phyloP scores from a whole-genome alignment of 2,329 filamentous ascomycete genomes.

The Ceratocystis colombiana region DNA sequence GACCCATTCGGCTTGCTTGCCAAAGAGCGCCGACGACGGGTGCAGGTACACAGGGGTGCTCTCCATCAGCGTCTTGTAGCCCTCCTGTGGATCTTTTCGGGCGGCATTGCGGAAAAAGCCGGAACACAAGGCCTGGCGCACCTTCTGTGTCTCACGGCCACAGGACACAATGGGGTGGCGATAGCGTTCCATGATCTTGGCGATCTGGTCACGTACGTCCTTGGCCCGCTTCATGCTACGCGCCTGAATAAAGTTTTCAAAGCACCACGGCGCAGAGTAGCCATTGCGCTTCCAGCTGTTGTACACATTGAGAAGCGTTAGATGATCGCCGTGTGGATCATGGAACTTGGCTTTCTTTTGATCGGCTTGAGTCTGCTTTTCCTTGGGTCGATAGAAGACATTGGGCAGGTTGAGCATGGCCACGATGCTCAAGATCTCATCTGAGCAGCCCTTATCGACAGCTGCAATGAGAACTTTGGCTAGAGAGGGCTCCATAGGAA shows the following conservation, averaged over 20 bases:
- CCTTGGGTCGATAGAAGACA: constrained; percentile 91
- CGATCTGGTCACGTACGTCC: constrained; percentile 83
- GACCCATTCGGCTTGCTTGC: constrained; percentile 92
- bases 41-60: constrained; percentile 92
- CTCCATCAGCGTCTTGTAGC: constrained; percentile 95
- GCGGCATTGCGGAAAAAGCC: constrained; percentile 95
- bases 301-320: constrained; percentile 93
- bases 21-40: constrained; percentile 81
- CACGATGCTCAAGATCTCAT: constrained; percentile 89
- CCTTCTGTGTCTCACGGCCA: constrained; percentile 74
- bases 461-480: constrained; percentile 84
- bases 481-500: constrained; percentile 90
- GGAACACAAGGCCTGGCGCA: constrained; percentile 77
- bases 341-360: constrained; percentile 98
- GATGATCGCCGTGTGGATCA: constrained; percentile 85
- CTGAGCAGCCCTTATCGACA: constrained; percentile 78
- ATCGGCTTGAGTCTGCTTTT: constrained; percentile 92
- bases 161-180: constrained; percentile 73
- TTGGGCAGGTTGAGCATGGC: constrained; percentile 82
- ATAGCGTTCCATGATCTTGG: constrained; percentile 89
- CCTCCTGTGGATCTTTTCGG: constrained; percentile 89
- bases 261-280: constrained; percentile 83
- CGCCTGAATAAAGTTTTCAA: constrained; percentile 95
- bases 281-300: constrained; percentile 87
- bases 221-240: constrained; percentile 78